Base-by-base conservation (phyloP, 2,329 filamentous ascomycete species). In the Pseudophaeomoniella oleicola region DNA sequence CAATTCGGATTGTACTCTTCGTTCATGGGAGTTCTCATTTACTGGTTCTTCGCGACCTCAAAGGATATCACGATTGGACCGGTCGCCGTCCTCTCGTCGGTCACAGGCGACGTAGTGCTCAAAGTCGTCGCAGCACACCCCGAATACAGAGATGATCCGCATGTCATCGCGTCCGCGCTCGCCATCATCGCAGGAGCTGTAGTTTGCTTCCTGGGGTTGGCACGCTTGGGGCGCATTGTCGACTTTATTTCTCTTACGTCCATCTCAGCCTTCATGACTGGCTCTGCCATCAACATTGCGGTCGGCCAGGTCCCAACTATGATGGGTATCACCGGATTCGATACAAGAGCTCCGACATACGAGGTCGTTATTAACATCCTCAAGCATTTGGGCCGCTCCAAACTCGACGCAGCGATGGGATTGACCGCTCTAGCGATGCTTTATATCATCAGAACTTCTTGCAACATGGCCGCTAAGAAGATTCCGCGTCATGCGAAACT, bases 11-110 rank as follows among this genome's bases (percentile, higher is more conserved):
- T 96, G 1, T 93, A 93, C 59, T 90, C 88, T 0, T 94, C 88
- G 0, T 96, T 98, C 54, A 90, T 94, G 71, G 90, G 88, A 35
- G 87, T 93, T 12, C 57, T 94, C 43, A 69, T 94, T 42, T 98
- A 98, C 60, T 96, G 88, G 88, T 81, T 94, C 53, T 96, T 96
- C 52, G 90, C 87, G 19, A 98, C 90, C 0, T 94, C 88, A 11
- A 98, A 96, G 55, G 88, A 98, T 57, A 96, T 98, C 52, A 94
- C 88, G 6, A 96, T 96, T 39, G 88, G 88, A 12, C 88, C 88
- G 19, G 90, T 96, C 34, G 90, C 90, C 27, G 90, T 96, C 46
- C 81, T 96, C 71, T 96, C 87, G 1, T 92, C 83, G 3, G 71
- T 98, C 12, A 81, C 84, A 2, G 90, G 90, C 32, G 81, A 81